Percentiles rank a stretch among this genome's conserved stretches.
Conservation (phyloP, 306 rosid genomes). For the Fragaria ananassa region DNA sequence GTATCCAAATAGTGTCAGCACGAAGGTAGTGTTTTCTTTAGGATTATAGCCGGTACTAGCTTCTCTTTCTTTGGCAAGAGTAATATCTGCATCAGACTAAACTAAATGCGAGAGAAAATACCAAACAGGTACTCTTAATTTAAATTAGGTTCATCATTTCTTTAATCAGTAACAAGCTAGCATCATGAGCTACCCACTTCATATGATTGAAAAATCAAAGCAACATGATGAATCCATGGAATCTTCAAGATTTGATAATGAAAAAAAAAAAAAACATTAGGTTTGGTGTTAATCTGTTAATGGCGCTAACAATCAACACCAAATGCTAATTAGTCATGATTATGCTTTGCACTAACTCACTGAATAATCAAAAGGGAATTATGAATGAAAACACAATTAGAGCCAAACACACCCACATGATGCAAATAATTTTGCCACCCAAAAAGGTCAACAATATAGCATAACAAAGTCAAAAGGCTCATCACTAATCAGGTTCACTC, state of each 20-base stretch:
- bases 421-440: conserved; percentile 28
- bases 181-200: conserved; percentile 15
- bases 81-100: background rate
- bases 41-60: background rate
- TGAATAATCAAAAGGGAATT: conserved; percentile 6
- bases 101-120: background rate
- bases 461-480: conserved; percentile 23
- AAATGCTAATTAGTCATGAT: conserved; percentile 36
- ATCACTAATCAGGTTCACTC: conserved; percentile 26
- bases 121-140: background rate
- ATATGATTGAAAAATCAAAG: conserved; percentile 26
- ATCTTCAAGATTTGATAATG: conserved; percentile 12
- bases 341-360: conserved; percentile 43
- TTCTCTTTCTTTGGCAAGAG: background rate
- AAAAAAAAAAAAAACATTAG: background rate
- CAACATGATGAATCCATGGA: conserved; percentile 10
- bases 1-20: background rate
- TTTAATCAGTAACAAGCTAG: conserved; percentile 15
- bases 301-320: background rate
- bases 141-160: background rate
- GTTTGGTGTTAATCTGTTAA: background rate
- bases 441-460: conserved; percentile 22
- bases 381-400: conserved; percentile 1
- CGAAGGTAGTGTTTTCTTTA: background rate
- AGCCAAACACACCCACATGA: conserved; percentile 26